Evolutionary conservation across 129 eudicot species (phyloP).

Genomic region (Ambrosia trifida): DNA sequence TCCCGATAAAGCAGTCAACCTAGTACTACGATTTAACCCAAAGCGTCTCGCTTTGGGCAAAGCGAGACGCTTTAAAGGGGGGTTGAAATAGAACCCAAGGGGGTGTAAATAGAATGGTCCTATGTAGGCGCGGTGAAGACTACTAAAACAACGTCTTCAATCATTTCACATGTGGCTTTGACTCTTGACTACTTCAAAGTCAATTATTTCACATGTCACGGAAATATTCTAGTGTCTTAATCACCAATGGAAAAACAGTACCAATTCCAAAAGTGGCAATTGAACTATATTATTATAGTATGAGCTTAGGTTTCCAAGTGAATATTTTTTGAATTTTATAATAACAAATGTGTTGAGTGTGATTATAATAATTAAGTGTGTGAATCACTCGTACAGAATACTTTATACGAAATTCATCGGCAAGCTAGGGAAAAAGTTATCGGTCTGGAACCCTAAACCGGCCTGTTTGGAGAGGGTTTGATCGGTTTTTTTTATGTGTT

Average conservation of each 20-base stretch:
- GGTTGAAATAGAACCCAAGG: too few relatives aligned
- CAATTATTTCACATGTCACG: neutral
- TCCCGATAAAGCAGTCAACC: too few relatives aligned
- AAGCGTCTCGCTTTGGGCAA: too few relatives aligned
- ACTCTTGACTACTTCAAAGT: neutral
- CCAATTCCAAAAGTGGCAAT: neutral
- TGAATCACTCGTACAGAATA: too few relatives aligned
- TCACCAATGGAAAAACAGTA: neutral
- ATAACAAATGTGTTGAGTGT: neutral
- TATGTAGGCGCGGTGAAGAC: neutral
- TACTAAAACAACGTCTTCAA: neutral
- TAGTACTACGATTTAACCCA: too few relatives aligned
- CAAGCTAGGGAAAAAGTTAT: too few relatives aligned
- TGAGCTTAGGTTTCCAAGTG: neutral
- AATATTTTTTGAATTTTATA: neutral
- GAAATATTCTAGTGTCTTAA: neutral
- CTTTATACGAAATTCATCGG: too few relatives aligned
- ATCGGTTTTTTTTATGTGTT: too few relatives aligned
- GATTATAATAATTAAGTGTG: neutral
- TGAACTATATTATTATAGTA: neutral
- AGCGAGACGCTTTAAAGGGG: too few relatives aligned
- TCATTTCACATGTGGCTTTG: constrained; percentile 13
- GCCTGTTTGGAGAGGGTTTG: too few relatives aligned
- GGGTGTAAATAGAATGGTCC: too few relatives aligned
- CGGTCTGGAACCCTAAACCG: too few relatives aligned